These are phyloP conservation scores for Davidsoniella eucalypti DNA, from an alignment of 2,329 filamentous ascomycete genomes.

Conservation along the genomic window DNA sequence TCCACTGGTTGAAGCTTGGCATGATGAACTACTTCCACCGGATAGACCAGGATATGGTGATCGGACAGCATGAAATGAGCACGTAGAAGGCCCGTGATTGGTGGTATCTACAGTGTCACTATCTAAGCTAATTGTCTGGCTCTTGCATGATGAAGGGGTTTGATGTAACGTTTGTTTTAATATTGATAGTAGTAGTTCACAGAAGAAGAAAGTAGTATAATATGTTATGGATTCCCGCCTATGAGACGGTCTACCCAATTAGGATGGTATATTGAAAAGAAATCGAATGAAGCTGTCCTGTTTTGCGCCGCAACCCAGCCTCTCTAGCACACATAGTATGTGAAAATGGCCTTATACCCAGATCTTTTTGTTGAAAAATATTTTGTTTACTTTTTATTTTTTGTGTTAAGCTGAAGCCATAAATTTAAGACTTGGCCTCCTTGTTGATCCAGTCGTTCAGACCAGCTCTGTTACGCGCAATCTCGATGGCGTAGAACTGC, in stretches of 20 bases:
- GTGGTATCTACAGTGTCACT: too few relatives aligned
- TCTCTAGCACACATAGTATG: too few relatives aligned
- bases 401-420: too few relatives aligned
- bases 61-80: slow-evolving; percentile 16
- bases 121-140: background rate
- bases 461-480: slow-evolving; percentile 56
- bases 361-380: too few relatives aligned
- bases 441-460: slow-evolving; percentile 98
- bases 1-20: too few relatives aligned
- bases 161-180: too few relatives aligned
- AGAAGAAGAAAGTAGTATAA: background rate
- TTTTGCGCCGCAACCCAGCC: background rate
- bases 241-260: slow-evolving; percentile 37
- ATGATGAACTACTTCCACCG: too few relatives aligned
- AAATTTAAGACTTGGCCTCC: slow-evolving; percentile 22
- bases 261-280: background rate
- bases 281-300: background rate
- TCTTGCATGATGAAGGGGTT: background rate
- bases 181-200: too few relatives aligned
- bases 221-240: background rate
- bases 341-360: too few relatives aligned
- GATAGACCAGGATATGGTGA: too few relatives aligned
- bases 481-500: slow-evolving; percentile 39
- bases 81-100: too few relatives aligned
- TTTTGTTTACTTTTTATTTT: too few relatives aligned